phyloP scores from a whole-genome alignment of 1,139 yeast genomes.

The Groenewaldozyma sp. region DNA sequence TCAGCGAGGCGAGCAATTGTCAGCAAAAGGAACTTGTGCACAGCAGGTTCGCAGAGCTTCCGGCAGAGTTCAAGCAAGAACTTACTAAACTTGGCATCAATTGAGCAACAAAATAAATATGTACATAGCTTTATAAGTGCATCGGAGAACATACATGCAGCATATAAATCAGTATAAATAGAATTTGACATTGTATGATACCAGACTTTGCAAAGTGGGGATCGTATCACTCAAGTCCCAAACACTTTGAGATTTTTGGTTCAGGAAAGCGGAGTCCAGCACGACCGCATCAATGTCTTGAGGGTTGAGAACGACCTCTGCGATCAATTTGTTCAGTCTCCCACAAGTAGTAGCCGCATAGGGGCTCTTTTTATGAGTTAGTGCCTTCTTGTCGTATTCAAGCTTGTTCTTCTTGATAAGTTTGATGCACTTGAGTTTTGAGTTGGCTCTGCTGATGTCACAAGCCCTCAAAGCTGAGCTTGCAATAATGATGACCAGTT shows the following conservation, averaged over 20 bases:
- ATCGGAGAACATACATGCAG: slow-evolving; percentile 1
- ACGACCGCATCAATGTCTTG: slow-evolving; percentile 38
- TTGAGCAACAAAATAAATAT: slow-evolving; percentile 1
- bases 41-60: slow-evolving; percentile 29
- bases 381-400: slow-evolving; percentile 45
- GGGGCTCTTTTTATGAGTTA: slow-evolving; percentile 41
- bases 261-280: slow-evolving; percentile 57
- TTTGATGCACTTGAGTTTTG: slow-evolving; percentile 40
- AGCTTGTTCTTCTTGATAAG: slow-evolving; percentile 59
- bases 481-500: slow-evolving; percentile 44
- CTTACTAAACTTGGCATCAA: not conserved
- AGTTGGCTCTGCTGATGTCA: slow-evolving; percentile 54
- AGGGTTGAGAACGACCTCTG: slow-evolving; percentile 31
- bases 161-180: slow-evolving; percentile 23
- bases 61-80: slow-evolving; percentile 29
- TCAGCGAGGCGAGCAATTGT: slow-evolving; percentile 21
- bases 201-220: slow-evolving; percentile 20
- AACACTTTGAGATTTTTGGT: slow-evolving; percentile 50
- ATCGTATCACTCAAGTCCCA: slow-evolving; percentile 43
- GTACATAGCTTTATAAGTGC: not conserved
- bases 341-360: slow-evolving; percentile 63
- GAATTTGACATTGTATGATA: slow-evolving; percentile 14
- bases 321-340: slow-evolving; percentile 42
- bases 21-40: slow-evolving; percentile 19
- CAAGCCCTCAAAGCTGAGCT: slow-evolving; percentile 69